Evolutionary conservation across 768 basidiomycete genomes (phyloP), one percentile per base, ranked within the genome.

Genomic region (Pleurotus tuoliensis): DNA sequence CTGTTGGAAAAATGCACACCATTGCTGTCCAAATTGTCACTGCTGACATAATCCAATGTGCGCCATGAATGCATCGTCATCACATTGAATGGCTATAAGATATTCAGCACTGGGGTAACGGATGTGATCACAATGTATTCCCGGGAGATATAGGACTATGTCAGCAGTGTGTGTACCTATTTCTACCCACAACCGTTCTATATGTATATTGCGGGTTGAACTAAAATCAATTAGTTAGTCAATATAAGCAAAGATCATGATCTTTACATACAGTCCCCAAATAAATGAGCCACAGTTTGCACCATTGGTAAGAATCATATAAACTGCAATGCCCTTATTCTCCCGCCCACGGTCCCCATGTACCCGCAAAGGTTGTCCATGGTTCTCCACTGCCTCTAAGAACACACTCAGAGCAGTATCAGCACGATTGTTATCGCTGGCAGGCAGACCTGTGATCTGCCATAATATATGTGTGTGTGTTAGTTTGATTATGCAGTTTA

Each of bases 141-240:
- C n/a, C n/a, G n/a, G n/a, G n/a, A n/a, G n/a, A n/a, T n/a, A n/a
- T n/a, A n/a, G n/a, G n/a, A n/a, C n/a, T n/a, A n/a, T n/a, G n/a
- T n/a, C n/a, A n/a, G n/a, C n/a, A n/a, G n/a, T n/a, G n/a, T n/a
- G n/a, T 0, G 58, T 24, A 0, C 73, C 73, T 30, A 73, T 63
- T 51, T 78, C 72, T 7, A 74, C 72, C 77, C 77, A 78, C 0
- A 78, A 57, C 0, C 67, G 58, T 56, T 79, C 76, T 38, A 77
- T 75, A 2, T 66, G 59, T 0, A 66, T 68, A 49, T 77, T 77
- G 1, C 53, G 46, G 0, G 70, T 74, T 0, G 69, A 76, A 12
- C 67, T 68, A 34, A 30, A 30, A 30, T 6, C 30, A 18, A 20
- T 15, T 47, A 3, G 4, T 13, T 47, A 30, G 30, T 30, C 9